Conservation (phyloP, 2,329 filamentous ascomycete species). For the Colletotrichum melonis region DNA sequence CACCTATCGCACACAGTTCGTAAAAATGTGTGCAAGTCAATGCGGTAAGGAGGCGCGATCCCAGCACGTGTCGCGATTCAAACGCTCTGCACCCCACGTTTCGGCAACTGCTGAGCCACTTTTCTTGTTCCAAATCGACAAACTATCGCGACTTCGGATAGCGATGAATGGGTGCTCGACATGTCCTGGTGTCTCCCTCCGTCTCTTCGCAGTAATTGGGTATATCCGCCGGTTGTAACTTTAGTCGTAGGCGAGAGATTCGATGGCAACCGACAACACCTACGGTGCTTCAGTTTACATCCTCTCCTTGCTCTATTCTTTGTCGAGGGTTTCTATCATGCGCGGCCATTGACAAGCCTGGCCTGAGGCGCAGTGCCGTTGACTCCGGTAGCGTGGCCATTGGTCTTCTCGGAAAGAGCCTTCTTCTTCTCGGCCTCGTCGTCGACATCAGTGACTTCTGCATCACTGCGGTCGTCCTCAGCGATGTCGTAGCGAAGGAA, state of each 20-base stretch:
- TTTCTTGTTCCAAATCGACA: neutral
- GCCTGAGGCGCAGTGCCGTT: conserved; percentile 15
- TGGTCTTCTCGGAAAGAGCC: conserved; percentile 19
- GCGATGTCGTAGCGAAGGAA: conserved; percentile 71
- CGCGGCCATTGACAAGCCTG: conserved; percentile 21
- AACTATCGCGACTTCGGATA: neutral
- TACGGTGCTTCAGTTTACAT: neutral
- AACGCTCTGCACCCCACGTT: neutral
- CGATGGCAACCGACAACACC: neutral
- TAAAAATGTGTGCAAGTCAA: neutral
- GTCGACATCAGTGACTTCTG: conserved; percentile 69
- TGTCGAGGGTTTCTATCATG: neutral
- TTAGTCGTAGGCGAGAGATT: conserved; percentile 9
- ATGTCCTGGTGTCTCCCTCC: neutral
- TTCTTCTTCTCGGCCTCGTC: conserved; percentile 41
- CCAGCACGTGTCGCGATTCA: neutral
- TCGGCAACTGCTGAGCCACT: neutral
- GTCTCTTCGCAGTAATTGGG: neutral
- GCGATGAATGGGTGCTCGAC: neutral
- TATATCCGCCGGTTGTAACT: neutral
- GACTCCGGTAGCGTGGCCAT: conserved; percentile 30
- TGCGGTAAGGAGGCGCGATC: neutral
- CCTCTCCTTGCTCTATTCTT: neutral
- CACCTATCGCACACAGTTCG: neutral
- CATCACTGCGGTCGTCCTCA: conserved; percentile 79